Evolutionary conservation across 1,139 yeast genomes (phyloP).

Genomic region (Scheffersomyces insectosa): DNA sequence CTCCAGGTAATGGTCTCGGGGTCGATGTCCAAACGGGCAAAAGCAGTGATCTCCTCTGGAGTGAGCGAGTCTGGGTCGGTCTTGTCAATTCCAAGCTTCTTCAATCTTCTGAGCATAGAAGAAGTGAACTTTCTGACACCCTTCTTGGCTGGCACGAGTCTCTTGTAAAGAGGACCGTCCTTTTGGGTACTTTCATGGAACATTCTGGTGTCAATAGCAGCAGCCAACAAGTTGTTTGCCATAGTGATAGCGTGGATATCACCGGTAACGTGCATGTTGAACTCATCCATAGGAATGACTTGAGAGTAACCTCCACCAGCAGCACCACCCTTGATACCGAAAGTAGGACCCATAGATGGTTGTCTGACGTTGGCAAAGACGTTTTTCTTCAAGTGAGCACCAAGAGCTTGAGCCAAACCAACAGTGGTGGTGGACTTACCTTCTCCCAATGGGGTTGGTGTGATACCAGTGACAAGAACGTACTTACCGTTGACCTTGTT

Average conservation of each 20-base stretch:
- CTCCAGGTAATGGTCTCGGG: conserved; percentile 95
- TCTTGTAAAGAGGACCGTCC: conserved; percentile 80
- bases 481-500: conserved; percentile 80
- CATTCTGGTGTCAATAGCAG: conserved; percentile 97
- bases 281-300: conserved; percentile 99
- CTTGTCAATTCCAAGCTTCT: conserved; percentile 77
- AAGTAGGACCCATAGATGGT: conserved; percentile 99
- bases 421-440: conserved; percentile 98
- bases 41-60: conserved; percentile 69
- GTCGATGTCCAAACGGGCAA: conserved; percentile 88
- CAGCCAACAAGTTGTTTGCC: conserved; percentile 94
- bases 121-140: conserved; percentile 77
- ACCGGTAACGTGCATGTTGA: conserved; percentile 97
- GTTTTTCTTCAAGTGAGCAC: conserved; percentile 84
- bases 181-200: conserved; percentile 96
- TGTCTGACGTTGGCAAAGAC: conserved; percentile 97
- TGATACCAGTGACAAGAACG: conserved; percentile 92
- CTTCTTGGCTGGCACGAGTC: conserved; percentile 86
- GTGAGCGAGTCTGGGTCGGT: conserved; percentile 83
- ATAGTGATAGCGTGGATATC: conserved; percentile 97
- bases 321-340: conserved; percentile 99
- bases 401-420: conserved; percentile 94
- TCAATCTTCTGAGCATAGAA: conserved; percentile 76
- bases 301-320: conserved; percentile 99
- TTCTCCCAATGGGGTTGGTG: conserved; percentile 98